Conservation (phyloP, 352 stramenopile species). For the Aphanomyces astaci region DNA sequence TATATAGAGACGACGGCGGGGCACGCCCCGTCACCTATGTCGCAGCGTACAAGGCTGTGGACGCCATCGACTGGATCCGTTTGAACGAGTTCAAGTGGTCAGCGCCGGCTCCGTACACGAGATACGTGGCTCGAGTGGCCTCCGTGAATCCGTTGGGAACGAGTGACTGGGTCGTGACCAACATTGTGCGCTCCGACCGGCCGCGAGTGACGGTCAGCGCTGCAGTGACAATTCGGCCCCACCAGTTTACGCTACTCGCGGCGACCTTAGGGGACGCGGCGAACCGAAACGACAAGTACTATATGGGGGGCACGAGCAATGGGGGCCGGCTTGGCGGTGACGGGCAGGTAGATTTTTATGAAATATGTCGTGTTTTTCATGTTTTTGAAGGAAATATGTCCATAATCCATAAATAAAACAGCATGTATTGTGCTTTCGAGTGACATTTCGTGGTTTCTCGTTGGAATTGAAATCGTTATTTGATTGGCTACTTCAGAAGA, state of each 20-base stretch:
- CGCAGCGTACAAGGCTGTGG: background rate
- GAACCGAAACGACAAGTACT: slow-evolving; percentile 4
- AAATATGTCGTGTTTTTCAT: background rate
- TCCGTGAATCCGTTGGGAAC: background rate
- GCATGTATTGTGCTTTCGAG: no score
- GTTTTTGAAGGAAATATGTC: no score
- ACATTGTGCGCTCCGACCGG: background rate
- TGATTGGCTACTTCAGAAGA: no score
- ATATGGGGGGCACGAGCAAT: slow-evolving; percentile 10
- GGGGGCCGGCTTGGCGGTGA: background rate
- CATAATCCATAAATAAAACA: no score
- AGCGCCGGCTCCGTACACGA: background rate
- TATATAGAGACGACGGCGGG: slow-evolving; percentile 12
- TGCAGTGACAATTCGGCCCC: no score
- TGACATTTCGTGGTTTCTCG: no score
- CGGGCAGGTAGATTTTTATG: slow-evolving; percentile 7
- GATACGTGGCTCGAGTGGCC: background rate
- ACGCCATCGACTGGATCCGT: background rate
- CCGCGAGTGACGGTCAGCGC: no score
- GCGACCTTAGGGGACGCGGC: background rate
- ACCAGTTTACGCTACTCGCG: background rate
- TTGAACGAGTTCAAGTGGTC: background rate
- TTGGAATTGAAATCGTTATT: no score
- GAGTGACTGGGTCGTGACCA: background rate
- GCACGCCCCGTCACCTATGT: background rate